Percentiles rank a stretch among this genome's conserved stretches.
Conservation (phyloP, 176 grass and related monocot genomes). For the Oryza meridionalis region DNA sequence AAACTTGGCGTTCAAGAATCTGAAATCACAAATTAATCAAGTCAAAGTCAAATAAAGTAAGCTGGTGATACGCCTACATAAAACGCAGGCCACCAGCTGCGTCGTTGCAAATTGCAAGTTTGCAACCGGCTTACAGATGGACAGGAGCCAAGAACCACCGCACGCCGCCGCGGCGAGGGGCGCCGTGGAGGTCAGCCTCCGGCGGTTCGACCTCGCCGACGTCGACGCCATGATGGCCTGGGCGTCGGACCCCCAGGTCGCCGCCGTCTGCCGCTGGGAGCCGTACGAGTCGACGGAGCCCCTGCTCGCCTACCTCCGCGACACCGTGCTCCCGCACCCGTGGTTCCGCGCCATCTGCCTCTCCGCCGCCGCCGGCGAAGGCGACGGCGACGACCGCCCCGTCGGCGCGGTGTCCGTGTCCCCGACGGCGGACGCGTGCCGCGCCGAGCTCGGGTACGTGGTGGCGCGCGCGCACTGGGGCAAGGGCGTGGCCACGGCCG, state of each 20-base stretch:
- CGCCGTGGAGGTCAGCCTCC: slow-evolving; percentile 50
- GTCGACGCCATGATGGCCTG: slow-evolving; percentile 73
- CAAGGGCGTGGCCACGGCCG: slow-evolving; percentile 57
- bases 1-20: slow-evolving; percentile 17
- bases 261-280: slow-evolving; percentile 61
- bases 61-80: neutral
- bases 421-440: slow-evolving; percentile 50
- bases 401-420: slow-evolving; percentile 69
- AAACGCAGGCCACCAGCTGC: neutral
- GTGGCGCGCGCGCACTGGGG: slow-evolving; percentile 71
- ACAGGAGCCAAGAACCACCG: neutral
- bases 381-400: neutral
- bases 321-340: slow-evolving; percentile 62
- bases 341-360: slow-evolving; percentile 82
- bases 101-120: no score
- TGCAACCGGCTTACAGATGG: slow-evolving; percentile 1
- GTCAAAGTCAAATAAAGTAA: slow-evolving; percentile 5
- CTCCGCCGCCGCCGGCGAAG: neutral
- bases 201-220: slow-evolving; percentile 58
- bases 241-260: slow-evolving; percentile 74
- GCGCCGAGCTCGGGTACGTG: slow-evolving; percentile 71
- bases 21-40: neutral
- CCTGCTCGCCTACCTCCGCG: slow-evolving; percentile 61
- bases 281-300: slow-evolving; percentile 59
- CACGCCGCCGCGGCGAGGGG: neutral